These are phyloP conservation scores for Neurospora sp. DNA, from an alignment of 495 filamentous ascomycete species.

Conservation along the genomic window DNA sequence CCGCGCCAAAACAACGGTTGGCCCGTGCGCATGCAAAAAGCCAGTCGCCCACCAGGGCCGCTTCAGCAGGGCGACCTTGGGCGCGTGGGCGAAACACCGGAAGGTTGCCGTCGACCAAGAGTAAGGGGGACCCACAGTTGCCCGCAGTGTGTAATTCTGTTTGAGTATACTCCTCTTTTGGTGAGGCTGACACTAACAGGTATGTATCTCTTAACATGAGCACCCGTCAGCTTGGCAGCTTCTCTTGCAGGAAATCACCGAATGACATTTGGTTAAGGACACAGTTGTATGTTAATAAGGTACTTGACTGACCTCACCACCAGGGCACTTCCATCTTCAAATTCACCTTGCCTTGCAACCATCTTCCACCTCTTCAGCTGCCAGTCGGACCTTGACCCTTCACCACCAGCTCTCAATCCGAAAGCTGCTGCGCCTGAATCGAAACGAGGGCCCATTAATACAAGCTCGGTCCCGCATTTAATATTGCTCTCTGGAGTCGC, in stretches of 20 bases:
- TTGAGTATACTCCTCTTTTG: neutral
- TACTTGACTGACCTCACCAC: neutral
- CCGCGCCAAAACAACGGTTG: neutral
- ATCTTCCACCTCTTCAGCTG: neutral
- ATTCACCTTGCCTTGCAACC: neutral
- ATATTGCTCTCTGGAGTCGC: neutral
- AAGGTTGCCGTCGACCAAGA: neutral
- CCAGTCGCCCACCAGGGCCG: neutral
- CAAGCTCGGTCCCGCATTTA: neutral
- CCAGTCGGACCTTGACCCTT: neutral
- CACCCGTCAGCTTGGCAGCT: neutral
- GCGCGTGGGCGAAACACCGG: neutral
- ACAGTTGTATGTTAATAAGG: conserved; percentile 21
- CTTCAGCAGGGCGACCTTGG: neutral
- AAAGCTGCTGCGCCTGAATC: neutral
- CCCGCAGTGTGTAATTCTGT: neutral
- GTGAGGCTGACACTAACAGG: neutral
- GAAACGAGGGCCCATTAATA: neutral
- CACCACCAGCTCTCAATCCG: neutral
- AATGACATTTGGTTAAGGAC: conserved; percentile 17
- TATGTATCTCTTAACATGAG: neutral
- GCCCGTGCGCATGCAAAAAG: neutral
- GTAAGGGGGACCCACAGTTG: neutral
- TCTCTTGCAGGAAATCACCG: neutral
- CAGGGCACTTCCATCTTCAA: conserved; percentile 13